Evolutionary conservation across 768 basidiomycete genomes (phyloP).

Genomic region (Pleurotus citrinopileatus): DNA sequence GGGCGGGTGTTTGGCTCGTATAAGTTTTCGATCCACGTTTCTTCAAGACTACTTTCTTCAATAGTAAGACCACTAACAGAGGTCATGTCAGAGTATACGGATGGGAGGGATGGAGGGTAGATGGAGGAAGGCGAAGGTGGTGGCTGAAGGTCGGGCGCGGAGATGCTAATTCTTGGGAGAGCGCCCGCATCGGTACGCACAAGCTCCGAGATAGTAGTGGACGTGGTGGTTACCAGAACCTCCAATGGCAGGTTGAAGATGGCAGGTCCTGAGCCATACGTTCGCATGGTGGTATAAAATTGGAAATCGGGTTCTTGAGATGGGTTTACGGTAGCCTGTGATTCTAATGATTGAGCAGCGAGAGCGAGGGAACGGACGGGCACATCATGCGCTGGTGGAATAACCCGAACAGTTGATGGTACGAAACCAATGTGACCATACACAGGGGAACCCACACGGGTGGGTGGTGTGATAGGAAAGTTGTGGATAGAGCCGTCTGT

Average conservation of each 20-base stretch:
- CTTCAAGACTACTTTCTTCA: not conserved
- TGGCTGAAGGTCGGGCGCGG: not conserved
- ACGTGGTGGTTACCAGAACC: not conserved
- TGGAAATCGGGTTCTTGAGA: not conserved
- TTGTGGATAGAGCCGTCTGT: not conserved
- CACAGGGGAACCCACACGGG: not conserved
- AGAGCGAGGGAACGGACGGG: not conserved
- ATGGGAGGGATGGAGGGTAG: not conserved
- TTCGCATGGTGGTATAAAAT: not conserved
- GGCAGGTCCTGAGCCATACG: not conserved
- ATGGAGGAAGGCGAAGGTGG: not conserved
- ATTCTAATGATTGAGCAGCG: not conserved
- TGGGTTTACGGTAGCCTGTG: not conserved
- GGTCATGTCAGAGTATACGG: not conserved
- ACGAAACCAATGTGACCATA: not conserved
- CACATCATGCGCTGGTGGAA: not conserved
- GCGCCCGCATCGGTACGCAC: not conserved
- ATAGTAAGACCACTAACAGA: not conserved
- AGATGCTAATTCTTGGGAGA: not conserved
- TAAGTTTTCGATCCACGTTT: slow-evolving; percentile 4
- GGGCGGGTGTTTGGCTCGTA: not conserved
- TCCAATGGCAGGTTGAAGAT: not conserved
- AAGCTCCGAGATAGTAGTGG: not conserved
- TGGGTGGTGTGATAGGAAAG: not conserved
- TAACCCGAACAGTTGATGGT: not conserved